Evolutionary conservation across 225 moss, liverwort and hornwort species (phyloP).

Genomic region (Physcomitrellopsis africana): DNA sequence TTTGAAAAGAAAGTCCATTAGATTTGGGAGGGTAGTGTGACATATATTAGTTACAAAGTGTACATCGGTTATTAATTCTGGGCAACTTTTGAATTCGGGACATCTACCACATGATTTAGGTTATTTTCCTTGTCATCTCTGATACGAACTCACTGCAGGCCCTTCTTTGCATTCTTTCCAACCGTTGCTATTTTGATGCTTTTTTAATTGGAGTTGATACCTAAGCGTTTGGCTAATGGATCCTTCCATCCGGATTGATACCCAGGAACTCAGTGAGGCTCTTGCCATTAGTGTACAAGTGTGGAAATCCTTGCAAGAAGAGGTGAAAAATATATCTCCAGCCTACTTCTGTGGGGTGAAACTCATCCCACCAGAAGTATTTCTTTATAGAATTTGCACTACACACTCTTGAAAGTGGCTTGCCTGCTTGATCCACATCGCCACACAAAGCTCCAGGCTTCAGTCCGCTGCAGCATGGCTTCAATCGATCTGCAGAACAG

Average conservation of each 20-base stretch:
- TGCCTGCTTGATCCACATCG: conserved; percentile 31
- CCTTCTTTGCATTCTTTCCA: too few relatives aligned
- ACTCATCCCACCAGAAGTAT: conserved; percentile 52
- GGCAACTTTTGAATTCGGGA: too few relatives aligned
- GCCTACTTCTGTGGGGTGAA: conserved; percentile 37
- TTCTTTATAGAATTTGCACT: conserved; percentile 19
- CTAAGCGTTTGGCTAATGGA: too few relatives aligned
- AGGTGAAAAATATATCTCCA: conserved; percentile 42
- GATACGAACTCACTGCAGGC: too few relatives aligned
- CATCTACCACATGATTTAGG: too few relatives aligned
- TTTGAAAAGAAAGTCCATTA: too few relatives aligned
- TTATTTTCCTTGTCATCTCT: too few relatives aligned
- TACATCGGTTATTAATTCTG: too few relatives aligned
- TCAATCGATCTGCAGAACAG: conserved; percentile 40
- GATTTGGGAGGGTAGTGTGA: too few relatives aligned
- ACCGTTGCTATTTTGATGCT: too few relatives aligned
- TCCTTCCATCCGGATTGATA: neutral
- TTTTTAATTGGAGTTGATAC: too few relatives aligned
- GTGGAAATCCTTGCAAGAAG: conserved; percentile 44
- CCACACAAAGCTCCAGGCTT: conserved; percentile 44
- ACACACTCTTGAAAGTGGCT: conserved; percentile 46
- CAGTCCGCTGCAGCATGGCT: conserved; percentile 43
- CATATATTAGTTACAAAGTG: too few relatives aligned
- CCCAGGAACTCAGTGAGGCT: conserved; percentile 29
- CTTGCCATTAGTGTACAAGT: conserved; percentile 30